Percentiles rank a stretch among this genome's conserved stretches.
phyloP scores from a whole-genome alignment of 345 rosid genomes.

The Rhodomyrtus tomentosa region DNA sequence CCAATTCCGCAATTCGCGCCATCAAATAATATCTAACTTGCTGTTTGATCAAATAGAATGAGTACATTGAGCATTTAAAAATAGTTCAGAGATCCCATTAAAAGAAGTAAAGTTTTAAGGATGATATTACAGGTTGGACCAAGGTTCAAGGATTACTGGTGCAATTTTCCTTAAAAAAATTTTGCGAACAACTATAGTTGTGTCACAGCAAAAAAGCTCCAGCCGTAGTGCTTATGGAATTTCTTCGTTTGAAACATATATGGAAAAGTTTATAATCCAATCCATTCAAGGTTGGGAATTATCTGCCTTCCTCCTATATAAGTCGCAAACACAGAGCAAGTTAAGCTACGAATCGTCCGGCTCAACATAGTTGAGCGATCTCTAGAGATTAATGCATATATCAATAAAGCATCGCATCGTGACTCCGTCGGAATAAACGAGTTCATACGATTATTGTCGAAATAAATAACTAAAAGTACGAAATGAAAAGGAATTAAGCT shows the following conservation, averaged over 20 bases:
- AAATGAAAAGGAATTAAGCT: background rate
- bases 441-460: background rate
- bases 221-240: background rate
- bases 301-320: background rate
- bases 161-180: background rate
- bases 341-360: background rate
- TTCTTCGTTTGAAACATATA: background rate
- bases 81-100: no score
- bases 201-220: background rate
- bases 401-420: rapidly evolving
- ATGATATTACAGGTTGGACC: no score
- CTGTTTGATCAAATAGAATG: background rate
- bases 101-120: no score
- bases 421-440: rapidly evolving
- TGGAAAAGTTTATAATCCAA: background rate
- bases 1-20: rapidly evolving
- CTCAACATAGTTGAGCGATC: background rate
- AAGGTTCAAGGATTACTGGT: no score
- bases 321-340: background rate
- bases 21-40: rapidly evolving
- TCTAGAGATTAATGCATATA: background rate
- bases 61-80: background rate
- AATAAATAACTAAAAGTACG: background rate
- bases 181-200: no score
- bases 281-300: background rate